Conservation (phyloP, 1,284 basidiomycete genomes). For the Fomitopsis schrenkii region DNA sequence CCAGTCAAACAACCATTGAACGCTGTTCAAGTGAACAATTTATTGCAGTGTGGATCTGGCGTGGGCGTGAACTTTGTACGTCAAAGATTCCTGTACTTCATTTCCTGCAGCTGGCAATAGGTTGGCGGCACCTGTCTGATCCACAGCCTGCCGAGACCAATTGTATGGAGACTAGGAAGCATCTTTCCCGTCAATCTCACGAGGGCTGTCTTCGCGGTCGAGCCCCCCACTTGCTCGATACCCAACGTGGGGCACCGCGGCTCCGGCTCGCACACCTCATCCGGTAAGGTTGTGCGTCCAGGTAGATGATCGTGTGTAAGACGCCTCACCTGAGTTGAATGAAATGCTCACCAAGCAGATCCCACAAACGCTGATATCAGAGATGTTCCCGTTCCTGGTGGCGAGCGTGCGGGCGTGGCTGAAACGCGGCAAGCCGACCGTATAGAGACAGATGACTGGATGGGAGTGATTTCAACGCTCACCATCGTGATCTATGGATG, state of each 20-base stretch:
- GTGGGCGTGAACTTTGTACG: neutral
- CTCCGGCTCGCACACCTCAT: neutral
- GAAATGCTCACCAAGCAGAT: neutral
- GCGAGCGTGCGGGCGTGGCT: neutral
- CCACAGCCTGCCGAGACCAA: neutral
- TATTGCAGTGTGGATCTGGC: neutral
- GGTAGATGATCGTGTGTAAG: neutral
- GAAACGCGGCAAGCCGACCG: neutral
- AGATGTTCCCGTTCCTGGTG: neutral
- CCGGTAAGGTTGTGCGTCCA: neutral
- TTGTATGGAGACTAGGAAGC: neutral
- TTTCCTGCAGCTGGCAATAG: neutral
- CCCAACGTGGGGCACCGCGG: neutral
- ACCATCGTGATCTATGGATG: neutral
- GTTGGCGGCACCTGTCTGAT: neutral
- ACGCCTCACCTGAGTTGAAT: neutral
- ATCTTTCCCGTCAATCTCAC: neutral
- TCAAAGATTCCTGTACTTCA: neutral
- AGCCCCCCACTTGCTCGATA: neutral
- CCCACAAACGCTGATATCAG: neutral
- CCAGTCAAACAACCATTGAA: neutral
- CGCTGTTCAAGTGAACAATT: neutral
- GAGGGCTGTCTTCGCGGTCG: neutral
- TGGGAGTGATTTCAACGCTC: neutral
- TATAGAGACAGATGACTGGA: neutral